These are phyloP conservation scores for Cryptosporidium ryanae DNA, from an alignment of 169 alveolate genomes.

Conservation along the genomic window DNA sequence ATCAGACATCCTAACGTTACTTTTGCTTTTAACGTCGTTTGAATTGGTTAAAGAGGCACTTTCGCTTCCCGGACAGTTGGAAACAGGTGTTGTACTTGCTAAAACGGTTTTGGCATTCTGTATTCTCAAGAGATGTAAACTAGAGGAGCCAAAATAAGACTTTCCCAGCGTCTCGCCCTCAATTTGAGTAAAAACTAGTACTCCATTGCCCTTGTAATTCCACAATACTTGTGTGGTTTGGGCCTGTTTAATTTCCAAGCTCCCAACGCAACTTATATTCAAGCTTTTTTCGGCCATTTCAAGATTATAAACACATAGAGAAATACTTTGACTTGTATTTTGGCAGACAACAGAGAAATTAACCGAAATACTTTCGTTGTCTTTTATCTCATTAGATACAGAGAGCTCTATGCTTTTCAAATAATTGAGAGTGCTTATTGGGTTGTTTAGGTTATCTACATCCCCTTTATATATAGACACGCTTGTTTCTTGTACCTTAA, in stretches of 20 bases:
- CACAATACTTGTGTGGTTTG: slow-evolving; percentile 57
- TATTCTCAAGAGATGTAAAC: slow-evolving; percentile 45
- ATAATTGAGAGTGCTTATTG: slow-evolving; percentile 29
- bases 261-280: slow-evolving; percentile 8
- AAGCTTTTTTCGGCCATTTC: slow-evolving; percentile 7
- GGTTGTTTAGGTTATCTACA: slow-evolving; percentile 42
- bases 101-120: slow-evolving; percentile 32
- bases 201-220: slow-evolving; percentile 36
- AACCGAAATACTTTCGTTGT: slow-evolving; percentile 6
- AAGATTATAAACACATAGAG: slow-evolving; percentile 30
- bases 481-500: slow-evolving; percentile 72
- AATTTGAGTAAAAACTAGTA: slow-evolving; percentile 40
- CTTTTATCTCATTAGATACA: slow-evolving; percentile 20
- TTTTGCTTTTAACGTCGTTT: neutral
- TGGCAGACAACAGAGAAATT: slow-evolving; percentile 51
- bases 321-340: slow-evolving; percentile 15
- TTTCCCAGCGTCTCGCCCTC: slow-evolving; percentile 72
- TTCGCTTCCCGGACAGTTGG: no score
- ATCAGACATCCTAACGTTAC: slow-evolving; percentile 5
- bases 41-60: neutral
- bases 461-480: slow-evolving; percentile 51
- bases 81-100: no score
- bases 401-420: slow-evolving; percentile 55
- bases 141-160: slow-evolving; percentile 66
- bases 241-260: slow-evolving; percentile 11